Conservation (phyloP, 768 basidiomycete species). For the Mycena galopus region DNA sequence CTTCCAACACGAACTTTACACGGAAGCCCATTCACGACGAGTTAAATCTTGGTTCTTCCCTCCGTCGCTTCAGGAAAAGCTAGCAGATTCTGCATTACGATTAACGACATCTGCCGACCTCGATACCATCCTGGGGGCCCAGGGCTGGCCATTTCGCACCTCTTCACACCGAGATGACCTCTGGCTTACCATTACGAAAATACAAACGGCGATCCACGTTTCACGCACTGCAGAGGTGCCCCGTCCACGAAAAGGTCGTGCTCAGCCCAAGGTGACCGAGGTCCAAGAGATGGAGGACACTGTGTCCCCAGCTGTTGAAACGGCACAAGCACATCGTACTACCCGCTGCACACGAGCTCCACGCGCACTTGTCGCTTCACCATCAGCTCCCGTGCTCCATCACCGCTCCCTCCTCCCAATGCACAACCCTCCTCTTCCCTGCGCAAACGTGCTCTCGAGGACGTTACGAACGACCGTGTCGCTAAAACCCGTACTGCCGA, state of each 20-base stretch:
- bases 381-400: not conserved
- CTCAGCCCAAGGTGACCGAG: not conserved
- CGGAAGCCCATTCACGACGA: not conserved
- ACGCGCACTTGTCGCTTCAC: not conserved
- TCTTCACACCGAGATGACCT: not conserved
- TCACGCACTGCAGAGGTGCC: not conserved
- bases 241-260: not conserved
- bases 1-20: not conserved
- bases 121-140: not conserved
- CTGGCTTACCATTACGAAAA: not conserved
- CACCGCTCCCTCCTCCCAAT: not conserved
- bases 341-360: not conserved
- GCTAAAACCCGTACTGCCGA: not conserved
- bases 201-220: not conserved
- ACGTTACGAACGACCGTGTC: not conserved
- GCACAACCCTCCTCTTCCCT: not conserved
- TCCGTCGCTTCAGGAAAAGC: not conserved
- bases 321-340: not conserved
- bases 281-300: not conserved
- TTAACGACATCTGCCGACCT: not conserved
- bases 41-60: not conserved
- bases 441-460: not conserved
- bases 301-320: not conserved
- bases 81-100: not conserved
- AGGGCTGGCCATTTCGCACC: not conserved